Base-by-base conservation (phyloP, 2,329 filamentous ascomycete species). In the Escovopsis weberi region DNA sequence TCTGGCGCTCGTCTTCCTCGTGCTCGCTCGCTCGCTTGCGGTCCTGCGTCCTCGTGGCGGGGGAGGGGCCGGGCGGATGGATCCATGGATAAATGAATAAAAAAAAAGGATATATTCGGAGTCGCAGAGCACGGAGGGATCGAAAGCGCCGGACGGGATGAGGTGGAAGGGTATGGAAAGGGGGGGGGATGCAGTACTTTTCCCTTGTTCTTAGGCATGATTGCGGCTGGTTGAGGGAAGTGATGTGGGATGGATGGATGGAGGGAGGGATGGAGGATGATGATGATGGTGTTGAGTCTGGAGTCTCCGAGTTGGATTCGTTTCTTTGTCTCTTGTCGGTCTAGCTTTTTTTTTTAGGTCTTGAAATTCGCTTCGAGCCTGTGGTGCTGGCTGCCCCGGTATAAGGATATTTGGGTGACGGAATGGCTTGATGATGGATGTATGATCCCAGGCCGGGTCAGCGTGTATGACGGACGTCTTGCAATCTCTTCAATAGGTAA, bases 141-240 rank as follows among this genome's bases (percentile, higher is more conserved):
- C 15, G 15, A 15, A 15, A 15, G 15, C 15, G 15, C 15, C 15
- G 15, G 15, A 15, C 15, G 15, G 15, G 15, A 15, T 15, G 15
- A 15, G 15, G 15, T 15, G 15, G 15, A 15, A 15, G 18, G 23
- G 33, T 30, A 23, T 34, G 26, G 42, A 33, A 34, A 44, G 39
- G 35, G 45, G 42, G 36, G 26, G 41, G 42, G 28, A 34, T 34
- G 37, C 11, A 28, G 62, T 73, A 94, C 87, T 72, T 94, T 95
- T 88, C 88, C 88, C 81, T 95, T 95, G 67, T 95, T 95, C 85
- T 95, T 95, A 60, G 88, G 88, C 88, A 95, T 95, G 49, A 67
- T 80, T 59, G 46, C 49, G 43, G 45, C 33, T 41, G 42, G 18
- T 12, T 26, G n/a, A 32, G 4, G n/a, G 32, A 12, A 5, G 19